Evolutionary conservation across 2,329 filamentous ascomycete genomes (phyloP).

Genomic region (Aphanoascus verrucosus): DNA sequence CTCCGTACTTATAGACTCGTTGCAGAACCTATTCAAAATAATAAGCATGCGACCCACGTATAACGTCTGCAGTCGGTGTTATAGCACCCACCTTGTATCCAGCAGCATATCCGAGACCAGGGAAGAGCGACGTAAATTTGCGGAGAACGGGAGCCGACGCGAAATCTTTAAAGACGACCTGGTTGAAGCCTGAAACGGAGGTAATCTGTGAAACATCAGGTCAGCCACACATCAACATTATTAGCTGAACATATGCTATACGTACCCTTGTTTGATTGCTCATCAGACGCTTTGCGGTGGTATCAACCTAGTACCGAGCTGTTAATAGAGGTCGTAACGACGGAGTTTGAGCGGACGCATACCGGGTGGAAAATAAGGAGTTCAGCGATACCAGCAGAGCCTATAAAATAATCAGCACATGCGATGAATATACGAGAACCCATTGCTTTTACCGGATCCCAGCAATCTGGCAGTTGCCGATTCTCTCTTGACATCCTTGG

Average conservation of each 20-base stretch:
- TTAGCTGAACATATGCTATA: neutral
- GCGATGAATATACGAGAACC: constrained; percentile 13
- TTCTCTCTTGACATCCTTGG: constrained; percentile 66
- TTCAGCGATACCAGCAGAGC: constrained; percentile 85
- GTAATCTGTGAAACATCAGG: constrained; percentile 39
- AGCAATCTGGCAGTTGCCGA: constrained; percentile 78
- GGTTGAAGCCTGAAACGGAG: constrained; percentile 58
- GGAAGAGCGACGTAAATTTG: constrained; percentile 94
- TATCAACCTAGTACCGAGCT: constrained; percentile 62
- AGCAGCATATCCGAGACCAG: constrained; percentile 90
- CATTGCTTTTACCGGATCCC: constrained; percentile 62
- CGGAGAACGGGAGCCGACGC: constrained; percentile 56
- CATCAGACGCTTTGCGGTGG: constrained; percentile 97
- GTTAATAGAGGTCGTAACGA: neutral
- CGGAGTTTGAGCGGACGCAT: constrained; percentile 17
- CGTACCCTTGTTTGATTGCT: constrained; percentile 76
- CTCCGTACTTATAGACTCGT: constrained; percentile 97
- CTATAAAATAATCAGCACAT: constrained; percentile 38
- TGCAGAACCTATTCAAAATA: constrained; percentile 56
- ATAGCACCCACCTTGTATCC: constrained; percentile 68
- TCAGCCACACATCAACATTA: neutral
- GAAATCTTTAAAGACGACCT: constrained; percentile 87
- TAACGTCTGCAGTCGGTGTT: neutral
- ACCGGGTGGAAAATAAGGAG: constrained; percentile 87
- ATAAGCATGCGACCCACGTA: neutral